Evolutionary conservation across 2,329 filamentous ascomycete genomes (phyloP), one percentile per base, ranked within the genome.

Genomic region (Calycina herbarum): DNA sequence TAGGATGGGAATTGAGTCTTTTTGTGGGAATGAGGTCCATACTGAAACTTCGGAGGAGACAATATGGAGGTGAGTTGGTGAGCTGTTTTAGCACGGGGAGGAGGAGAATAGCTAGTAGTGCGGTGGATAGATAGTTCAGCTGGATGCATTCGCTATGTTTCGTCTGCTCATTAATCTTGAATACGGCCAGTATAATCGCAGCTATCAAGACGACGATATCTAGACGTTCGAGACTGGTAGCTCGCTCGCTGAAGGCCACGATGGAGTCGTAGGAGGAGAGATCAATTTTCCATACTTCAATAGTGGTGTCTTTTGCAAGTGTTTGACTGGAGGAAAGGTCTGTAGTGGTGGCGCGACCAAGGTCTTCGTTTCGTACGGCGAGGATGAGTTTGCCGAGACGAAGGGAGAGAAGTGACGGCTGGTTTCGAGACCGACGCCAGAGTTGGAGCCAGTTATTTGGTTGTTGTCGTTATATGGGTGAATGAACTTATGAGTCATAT

Each of bases 251-350:
- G 64, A 86, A 85, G 0, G 68, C 71, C 35, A 76, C 74, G 0
- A 85, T 73, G 1, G 81, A 83, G 1, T 77, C 73, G 60, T 84
- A 83, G 0, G 76, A 79, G 4, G 65, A 62, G 78, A 85, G 80
- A 57, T 86, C 82, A n/a, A 86, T 69, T 73, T 20, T 81, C 27
- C 81, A 85, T 3, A 86, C 81, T n/a, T 83, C 76, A 13, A 85
- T 77, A 3, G 42, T 48, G 2, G 79, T 78, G 0, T 67, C 64
- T 1, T 75, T 76, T 59, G 75, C 73, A 35, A 72, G 63, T 24
- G 65, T 62, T 5, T 73, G 74, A 33, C 57, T 20, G 4, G 48
- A 61, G 2, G 73, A 63, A 3, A 82, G 72, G 8, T 67, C 61
- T 1, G 64, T 45, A 1, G 75, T 77, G 2, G 81, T 82, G 0